Evolutionary conservation across 2,329 filamentous ascomycete species (phyloP).

Genomic region (Colletotrichum sp.): DNA sequence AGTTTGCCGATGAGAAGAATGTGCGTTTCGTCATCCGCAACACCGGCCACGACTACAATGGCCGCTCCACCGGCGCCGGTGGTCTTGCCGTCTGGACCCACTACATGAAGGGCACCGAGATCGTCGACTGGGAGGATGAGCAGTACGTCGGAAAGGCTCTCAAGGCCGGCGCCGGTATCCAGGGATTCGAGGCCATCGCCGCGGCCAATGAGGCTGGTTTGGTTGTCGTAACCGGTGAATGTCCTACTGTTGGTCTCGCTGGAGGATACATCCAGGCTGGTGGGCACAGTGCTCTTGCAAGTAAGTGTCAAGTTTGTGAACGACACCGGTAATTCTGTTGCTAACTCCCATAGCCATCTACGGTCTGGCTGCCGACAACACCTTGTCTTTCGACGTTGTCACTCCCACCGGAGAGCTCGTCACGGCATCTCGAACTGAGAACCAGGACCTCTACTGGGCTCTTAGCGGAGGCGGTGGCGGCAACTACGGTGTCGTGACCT

Average conservation of each 20-base stretch:
- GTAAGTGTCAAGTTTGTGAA: slow-evolving; percentile 28
- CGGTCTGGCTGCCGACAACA: slow-evolving; percentile 67
- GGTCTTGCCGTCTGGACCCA: slow-evolving; percentile 53
- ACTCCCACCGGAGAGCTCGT: slow-evolving; percentile 55
- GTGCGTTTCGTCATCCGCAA: slow-evolving; percentile 41
- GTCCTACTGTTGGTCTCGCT: slow-evolving; percentile 54
- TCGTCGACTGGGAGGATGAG: slow-evolving; percentile 28
- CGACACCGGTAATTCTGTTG: not conserved
- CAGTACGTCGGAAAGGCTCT: slow-evolving; percentile 56
- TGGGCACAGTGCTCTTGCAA: slow-evolving; percentile 53
- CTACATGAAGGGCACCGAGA: slow-evolving; percentile 46
- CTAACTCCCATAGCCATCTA: slow-evolving; percentile 34
- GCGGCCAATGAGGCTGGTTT: slow-evolving; percentile 43
- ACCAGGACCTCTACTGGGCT: slow-evolving; percentile 69
- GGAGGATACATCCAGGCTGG: slow-evolving; percentile 61
- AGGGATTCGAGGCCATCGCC: slow-evolving; percentile 48
- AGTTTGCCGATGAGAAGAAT: slow-evolving; percentile 42
- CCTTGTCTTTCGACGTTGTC: slow-evolving; percentile 63
- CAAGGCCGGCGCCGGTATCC: slow-evolving; percentile 58
- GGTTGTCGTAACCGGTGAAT: slow-evolving; percentile 51
- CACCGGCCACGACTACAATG: slow-evolving; percentile 39
- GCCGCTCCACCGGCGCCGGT: slow-evolving; percentile 57
- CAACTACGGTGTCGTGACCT: slow-evolving; percentile 56
- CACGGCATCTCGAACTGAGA: slow-evolving; percentile 54
- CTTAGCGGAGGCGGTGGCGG: slow-evolving; percentile 54